phyloP scores from a whole-genome alignment of 2,329 filamentous ascomycete species.

The Lachnellula willkommii region DNA sequence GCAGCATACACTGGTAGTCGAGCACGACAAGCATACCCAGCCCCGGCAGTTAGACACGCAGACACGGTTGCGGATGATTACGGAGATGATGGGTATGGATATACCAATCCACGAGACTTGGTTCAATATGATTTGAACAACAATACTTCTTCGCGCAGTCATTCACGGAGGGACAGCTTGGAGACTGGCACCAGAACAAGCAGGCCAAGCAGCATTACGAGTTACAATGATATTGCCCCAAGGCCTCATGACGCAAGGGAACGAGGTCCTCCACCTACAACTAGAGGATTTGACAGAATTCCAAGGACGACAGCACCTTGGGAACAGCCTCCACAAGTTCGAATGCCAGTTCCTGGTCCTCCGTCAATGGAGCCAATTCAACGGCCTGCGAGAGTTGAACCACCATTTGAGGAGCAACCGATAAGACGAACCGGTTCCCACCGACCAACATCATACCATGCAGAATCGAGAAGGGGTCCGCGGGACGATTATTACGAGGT shows the following conservation, averaged over 20 bases:
- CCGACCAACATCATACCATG: conserved; percentile 28
- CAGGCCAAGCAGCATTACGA: conserved; percentile 27
- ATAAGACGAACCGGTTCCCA: conserved; percentile 34
- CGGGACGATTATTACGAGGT: conserved; percentile 30
- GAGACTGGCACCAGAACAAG: conserved; percentile 38
- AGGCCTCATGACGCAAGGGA: conserved; percentile 38
- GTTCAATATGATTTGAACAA: conserved; percentile 58
- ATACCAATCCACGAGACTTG: conserved; percentile 58
- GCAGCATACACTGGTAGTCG: conserved; percentile 19
- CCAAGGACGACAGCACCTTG: conserved; percentile 37
- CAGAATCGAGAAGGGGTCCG: conserved; percentile 19
- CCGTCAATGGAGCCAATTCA: conserved; percentile 27
- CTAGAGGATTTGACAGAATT: conserved; percentile 66
- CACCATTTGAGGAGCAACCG: conserved; percentile 17
- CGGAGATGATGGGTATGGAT: conserved; percentile 56
- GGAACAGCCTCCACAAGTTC: conserved; percentile 39
- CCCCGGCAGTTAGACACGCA: conserved; percentile 35
- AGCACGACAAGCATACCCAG: conserved; percentile 19
- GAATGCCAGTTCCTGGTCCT: conserved; percentile 38
- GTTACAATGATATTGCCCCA: conserved; percentile 26
- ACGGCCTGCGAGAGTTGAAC: conserved; percentile 22
- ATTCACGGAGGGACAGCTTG: conserved; percentile 48
- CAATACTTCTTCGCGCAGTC: conserved; percentile 34
- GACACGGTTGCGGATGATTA: conserved; percentile 44
- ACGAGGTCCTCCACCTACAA: conserved; percentile 58